Evolutionary conservation across 805 yeast species (phyloP).

Genomic region (Tetrapisispora iriomotensis): DNA sequence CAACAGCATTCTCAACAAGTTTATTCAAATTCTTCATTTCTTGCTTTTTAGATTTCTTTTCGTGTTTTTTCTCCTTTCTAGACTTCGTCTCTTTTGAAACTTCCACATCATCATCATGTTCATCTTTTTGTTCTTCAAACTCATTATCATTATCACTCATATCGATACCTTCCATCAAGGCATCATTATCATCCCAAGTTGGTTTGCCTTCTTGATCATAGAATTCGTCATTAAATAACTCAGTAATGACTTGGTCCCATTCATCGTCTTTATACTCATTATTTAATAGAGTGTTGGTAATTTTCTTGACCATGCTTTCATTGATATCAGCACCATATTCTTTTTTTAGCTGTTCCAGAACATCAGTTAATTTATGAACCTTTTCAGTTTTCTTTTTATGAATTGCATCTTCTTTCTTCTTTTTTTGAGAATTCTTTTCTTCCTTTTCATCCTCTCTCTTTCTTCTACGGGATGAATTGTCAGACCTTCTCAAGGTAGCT

Average conservation of each 20-base stretch:
- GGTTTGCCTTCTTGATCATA: slow-evolving; percentile 57
- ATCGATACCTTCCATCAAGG: slow-evolving; percentile 39
- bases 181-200: slow-evolving; percentile 56
- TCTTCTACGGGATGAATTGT: slow-evolving; percentile 64
- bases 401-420: slow-evolving; percentile 48
- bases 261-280: slow-evolving; percentile 85
- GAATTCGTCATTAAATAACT: slow-evolving; percentile 76
- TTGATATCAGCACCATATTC: slow-evolving; percentile 41
- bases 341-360: slow-evolving; percentile 35
- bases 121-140: slow-evolving; percentile 24
- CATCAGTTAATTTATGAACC: slow-evolving; percentile 65
- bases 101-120: slow-evolving; percentile 13
- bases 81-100: slow-evolving; percentile 33
- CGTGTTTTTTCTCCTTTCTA: slow-evolving; percentile 38
- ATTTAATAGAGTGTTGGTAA: slow-evolving; percentile 67
- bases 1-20: slow-evolving; percentile 71
- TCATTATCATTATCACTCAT: slow-evolving; percentile 30
- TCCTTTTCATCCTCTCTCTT: slow-evolving; percentile 66
- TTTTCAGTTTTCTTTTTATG: slow-evolving; percentile 67
- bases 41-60: slow-evolving; percentile 49
- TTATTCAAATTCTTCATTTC: slow-evolving; percentile 52
- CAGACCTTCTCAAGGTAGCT: slow-evolving; percentile 80
- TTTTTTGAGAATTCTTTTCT: slow-evolving; percentile 40
- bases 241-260: slow-evolving; percentile 83
- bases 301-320: slow-evolving; percentile 49